phyloP scores from a whole-genome alignment of 768 basidiomycete species.

The Suillus hirtellus region DNA sequence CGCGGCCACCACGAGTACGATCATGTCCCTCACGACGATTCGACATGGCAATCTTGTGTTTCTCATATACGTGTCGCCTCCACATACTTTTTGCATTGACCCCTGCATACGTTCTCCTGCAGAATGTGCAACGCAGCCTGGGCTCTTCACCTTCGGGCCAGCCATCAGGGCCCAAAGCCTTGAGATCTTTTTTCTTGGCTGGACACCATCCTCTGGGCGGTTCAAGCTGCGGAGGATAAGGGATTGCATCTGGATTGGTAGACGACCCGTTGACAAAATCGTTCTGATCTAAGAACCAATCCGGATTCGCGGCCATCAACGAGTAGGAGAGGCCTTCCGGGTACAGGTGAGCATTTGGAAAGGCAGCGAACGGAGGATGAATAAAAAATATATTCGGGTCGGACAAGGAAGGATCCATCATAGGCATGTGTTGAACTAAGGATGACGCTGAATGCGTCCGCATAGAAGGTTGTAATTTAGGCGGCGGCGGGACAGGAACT shows the following conservation, averaged over 20 bases:
- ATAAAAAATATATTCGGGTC: constrained; percentile 71
- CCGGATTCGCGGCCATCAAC: constrained; percentile 69
- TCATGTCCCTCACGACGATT: constrained; percentile 76
- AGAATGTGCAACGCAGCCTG: constrained; percentile 80
- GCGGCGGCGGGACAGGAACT: constrained; percentile 20
- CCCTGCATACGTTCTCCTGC: constrained; percentile 79
- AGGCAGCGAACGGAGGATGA: constrained; percentile 69
- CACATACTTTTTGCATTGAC: constrained; percentile 93
- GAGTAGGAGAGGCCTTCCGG: constrained; percentile 72
- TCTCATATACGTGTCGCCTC: constrained; percentile 85
- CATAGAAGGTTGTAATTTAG: constrained; percentile 28
- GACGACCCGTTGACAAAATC: constrained; percentile 58
- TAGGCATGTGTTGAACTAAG: constrained; percentile 47
- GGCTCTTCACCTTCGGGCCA: constrained; percentile 85
- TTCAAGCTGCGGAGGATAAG: constrained; percentile 76
- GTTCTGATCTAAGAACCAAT: constrained; percentile 75
- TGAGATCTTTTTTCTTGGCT: constrained; percentile 78
- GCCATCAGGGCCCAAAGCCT: constrained; percentile 64
- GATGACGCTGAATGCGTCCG: constrained; percentile 29
- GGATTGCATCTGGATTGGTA: constrained; percentile 52
- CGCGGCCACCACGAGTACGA: constrained; percentile 57
- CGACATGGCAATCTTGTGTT: constrained; percentile 88
- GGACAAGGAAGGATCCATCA: constrained; percentile 67
- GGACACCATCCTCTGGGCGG: constrained; percentile 87
- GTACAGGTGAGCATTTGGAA: constrained; percentile 60